Conservation (phyloP, 306 rosid species). For the Acacia acuminata region DNA sequence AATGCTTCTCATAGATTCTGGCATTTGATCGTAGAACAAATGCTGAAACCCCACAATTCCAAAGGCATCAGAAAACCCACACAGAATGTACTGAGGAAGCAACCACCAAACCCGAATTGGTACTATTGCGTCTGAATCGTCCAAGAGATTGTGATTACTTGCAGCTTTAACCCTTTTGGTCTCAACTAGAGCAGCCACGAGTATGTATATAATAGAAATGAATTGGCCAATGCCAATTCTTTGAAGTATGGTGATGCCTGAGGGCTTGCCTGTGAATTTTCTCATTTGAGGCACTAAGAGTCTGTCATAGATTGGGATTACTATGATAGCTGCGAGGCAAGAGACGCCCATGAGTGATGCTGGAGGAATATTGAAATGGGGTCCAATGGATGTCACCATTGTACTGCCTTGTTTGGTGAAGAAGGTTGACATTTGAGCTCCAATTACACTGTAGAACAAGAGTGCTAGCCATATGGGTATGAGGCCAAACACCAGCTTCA, state of each 20-base stretch:
- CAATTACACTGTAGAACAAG: not conserved
- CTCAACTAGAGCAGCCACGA: constrained; percentile 38
- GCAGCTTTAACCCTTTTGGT: constrained; percentile 35
- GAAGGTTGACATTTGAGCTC: not conserved
- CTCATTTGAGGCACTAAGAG: constrained; percentile 29
- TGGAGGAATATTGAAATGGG: constrained; percentile 37
- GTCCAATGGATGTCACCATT: constrained; percentile 32
- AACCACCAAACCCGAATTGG: constrained; percentile 62
- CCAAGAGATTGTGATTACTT: constrained; percentile 26
- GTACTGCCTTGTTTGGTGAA: constrained; percentile 5
- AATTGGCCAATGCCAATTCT: constrained; percentile 45
- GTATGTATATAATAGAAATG: constrained; percentile 36
- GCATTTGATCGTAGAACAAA: constrained; percentile 48
- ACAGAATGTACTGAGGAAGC: constrained; percentile 47
- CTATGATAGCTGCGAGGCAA: constrained; percentile 25
- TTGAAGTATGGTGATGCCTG: constrained; percentile 48
- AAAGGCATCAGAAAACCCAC: constrained; percentile 38
- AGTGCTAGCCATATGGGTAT: not conserved
- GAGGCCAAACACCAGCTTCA: not conserved
- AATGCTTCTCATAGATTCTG: constrained; percentile 7
- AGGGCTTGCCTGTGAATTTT: constrained; percentile 31
- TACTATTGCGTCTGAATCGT: constrained; percentile 31
- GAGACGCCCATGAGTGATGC: constrained; percentile 43
- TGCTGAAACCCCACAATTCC: constrained; percentile 37
- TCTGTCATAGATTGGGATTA: constrained; percentile 45